A percentile compares a stretch with the other conserved stretches of the same genome.
phyloP scores from a whole-genome alignment of 371 early-diverging fungal genomes.

The Rhizopus stolonifer region DNA sequence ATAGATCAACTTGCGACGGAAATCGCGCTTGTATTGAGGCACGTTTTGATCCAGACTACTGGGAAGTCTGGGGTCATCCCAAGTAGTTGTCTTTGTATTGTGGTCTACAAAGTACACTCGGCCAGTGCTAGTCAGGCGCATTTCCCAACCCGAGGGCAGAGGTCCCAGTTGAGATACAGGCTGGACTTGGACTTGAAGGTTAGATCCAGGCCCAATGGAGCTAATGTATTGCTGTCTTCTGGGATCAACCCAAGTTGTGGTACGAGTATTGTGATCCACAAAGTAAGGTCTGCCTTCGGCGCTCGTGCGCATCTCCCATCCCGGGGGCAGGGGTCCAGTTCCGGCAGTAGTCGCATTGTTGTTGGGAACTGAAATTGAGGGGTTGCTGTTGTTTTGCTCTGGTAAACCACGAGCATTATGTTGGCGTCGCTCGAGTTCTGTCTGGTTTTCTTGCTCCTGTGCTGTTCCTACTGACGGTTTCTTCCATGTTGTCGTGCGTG shows the following conservation, averaged over 20 bases:
- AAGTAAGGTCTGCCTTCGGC: conserved; percentile 93
- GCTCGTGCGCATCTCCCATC: conserved; percentile 90
- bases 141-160: conserved; percentile 97
- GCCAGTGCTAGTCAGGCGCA: conserved; percentile 89
- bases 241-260: conserved; percentile 96
- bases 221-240: conserved; percentile 70
- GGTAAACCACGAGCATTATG: conserved; percentile 84
- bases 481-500: conserved; percentile 74
- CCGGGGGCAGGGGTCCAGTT: conserved; percentile 88
- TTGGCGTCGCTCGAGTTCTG: conserved; percentile 73
- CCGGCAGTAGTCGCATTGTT: conserved; percentile 67
- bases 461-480: conserved; percentile 55
- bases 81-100: conserved; percentile 89
- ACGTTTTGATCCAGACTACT: conserved; percentile 91
- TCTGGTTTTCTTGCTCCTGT: conserved; percentile 58
- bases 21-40: conserved; percentile 98
- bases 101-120: conserved; percentile 94
- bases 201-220: conserved; percentile 55
- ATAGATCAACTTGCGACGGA: conserved; percentile 93
- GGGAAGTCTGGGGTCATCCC: conserved; percentile 97
- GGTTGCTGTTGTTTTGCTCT: conserved; percentile 26
- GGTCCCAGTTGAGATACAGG: conserved; percentile 82
- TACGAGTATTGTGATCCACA: conserved; percentile 97
- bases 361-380: conserved; percentile 34
- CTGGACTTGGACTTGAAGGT: conserved; percentile 66